phyloP scores from a whole-genome alignment of 23 red algal species.

The Gracilaria caudata region DNA sequence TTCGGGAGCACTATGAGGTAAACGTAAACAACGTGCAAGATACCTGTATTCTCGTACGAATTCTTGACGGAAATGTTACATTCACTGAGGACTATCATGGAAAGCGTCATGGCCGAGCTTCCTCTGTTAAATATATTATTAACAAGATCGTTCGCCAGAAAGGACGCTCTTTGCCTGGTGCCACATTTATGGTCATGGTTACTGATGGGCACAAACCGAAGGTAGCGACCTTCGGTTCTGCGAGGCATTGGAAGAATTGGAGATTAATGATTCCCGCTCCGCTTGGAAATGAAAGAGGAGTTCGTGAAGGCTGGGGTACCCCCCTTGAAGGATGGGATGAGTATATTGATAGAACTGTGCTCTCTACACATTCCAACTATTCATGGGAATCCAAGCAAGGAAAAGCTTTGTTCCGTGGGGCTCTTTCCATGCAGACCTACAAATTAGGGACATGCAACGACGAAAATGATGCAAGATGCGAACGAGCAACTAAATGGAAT shows the following conservation, averaged over 20 bases:
- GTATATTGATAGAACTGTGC: constrained; percentile 27
- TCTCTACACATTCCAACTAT: constrained; percentile 35
- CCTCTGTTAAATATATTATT: constrained; percentile 51
- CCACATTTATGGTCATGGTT: constrained; percentile 66
- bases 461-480: constrained; percentile 42
- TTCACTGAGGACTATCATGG: constrained; percentile 33
- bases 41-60: constrained; percentile 49
- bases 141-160: constrained; percentile 48
- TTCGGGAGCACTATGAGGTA: constrained; percentile 29
- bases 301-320: constrained; percentile 46
- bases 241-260: constrained; percentile 70
- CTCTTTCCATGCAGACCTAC: constrained; percentile 61
- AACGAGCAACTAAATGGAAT: constrained; percentile 41
- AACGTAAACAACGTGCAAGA: constrained; percentile 53
- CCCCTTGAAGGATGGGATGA: constrained; percentile 68
- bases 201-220: constrained; percentile 58
- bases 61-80: constrained; percentile 37
- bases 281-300: constrained; percentile 60
- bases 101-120: constrained; percentile 31
- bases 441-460: constrained; percentile 64
- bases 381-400: constrained; percentile 58
- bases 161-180: constrained; percentile 29
- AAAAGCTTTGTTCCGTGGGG: constrained; percentile 59
- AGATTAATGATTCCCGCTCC: constrained; percentile 64
- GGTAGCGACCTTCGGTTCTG: constrained; percentile 53